A percentile compares a stretch with the other conserved stretches of the same genome.
Evolutionary conservation across 2,329 filamentous ascomycete species (phyloP).

Genomic region (Ploettnerulaceae sp.): DNA sequence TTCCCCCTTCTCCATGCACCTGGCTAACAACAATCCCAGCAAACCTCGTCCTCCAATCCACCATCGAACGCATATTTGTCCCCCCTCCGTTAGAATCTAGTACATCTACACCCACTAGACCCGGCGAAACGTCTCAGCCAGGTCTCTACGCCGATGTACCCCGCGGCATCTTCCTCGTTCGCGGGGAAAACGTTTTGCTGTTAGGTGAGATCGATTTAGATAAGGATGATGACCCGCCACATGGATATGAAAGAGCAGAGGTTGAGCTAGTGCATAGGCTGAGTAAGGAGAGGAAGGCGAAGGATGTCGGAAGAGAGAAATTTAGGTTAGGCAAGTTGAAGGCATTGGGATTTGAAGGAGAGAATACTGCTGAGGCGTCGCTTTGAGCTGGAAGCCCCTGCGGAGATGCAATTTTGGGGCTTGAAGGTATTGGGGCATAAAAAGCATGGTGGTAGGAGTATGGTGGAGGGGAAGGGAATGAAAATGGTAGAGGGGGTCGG

Average conservation of each 20-base stretch:
- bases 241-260: constrained; percentile 61
- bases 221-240: constrained; percentile 81
- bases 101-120: constrained; percentile 31
- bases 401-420: not conserved
- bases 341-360: constrained; percentile 80
- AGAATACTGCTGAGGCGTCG: constrained; percentile 71
- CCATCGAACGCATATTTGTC: constrained; percentile 77
- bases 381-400: constrained; percentile 48
- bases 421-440: not conserved
- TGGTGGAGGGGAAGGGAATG: not conserved
- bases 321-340: constrained; percentile 64
- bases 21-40: constrained; percentile 46
- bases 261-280: constrained; percentile 66
- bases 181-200: constrained; percentile 94
- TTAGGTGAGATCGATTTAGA: constrained; percentile 96
- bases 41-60: constrained; percentile 92
- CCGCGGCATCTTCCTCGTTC: constrained; percentile 83
- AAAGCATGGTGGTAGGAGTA: not conserved
- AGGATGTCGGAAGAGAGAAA: constrained; percentile 71
- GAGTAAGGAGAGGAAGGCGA: constrained; percentile 64
- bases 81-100: constrained; percentile 40
- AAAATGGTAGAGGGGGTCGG: not conserved
- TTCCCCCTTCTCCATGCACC: constrained; percentile 3
- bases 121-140: constrained; percentile 35
- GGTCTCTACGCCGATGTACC: constrained; percentile 77